These are phyloP conservation scores for Paraleonurus japonicus DNA, from an alignment of 257 asterid species.

Conservation along the genomic window DNA sequence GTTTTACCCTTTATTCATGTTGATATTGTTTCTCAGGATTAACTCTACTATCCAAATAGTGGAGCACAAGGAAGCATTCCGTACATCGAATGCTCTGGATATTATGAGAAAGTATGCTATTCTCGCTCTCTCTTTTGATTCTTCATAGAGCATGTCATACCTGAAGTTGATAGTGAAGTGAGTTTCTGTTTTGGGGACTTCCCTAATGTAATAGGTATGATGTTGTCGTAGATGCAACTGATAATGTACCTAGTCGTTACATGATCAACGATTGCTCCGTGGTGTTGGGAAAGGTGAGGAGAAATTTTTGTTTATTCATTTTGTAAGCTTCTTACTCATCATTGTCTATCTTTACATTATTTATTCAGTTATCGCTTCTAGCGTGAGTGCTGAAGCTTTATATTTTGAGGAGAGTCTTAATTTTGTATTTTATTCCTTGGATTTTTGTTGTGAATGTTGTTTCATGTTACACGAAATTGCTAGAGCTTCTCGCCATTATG, in stretches of 20 bases:
- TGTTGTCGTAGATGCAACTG: conserved; percentile 93
- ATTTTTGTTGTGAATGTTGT: neutral
- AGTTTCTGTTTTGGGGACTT: conserved; percentile 27
- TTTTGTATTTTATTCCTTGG: neutral
- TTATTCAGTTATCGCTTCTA: neutral
- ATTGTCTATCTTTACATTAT: neutral
- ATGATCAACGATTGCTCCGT: conserved; percentile 96
- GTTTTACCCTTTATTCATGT: conserved; percentile 1
- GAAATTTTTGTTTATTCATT: conserved; percentile 8
- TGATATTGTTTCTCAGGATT: conserved; percentile 49
- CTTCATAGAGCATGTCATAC: neutral
- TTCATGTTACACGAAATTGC: no score
- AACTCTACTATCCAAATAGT: conserved; percentile 72
- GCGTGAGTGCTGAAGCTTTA: neutral
- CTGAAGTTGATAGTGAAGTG: neutral
- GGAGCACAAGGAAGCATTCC: conserved; percentile 87
- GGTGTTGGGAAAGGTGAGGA: conserved; percentile 81
- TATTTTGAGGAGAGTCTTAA: conserved; percentile 10
- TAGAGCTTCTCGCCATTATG: no score
- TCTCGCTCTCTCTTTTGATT: conserved; percentile 4
- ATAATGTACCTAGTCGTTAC: conserved; percentile 93
- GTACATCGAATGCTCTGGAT: conserved; percentile 80
- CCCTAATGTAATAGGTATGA: conserved; percentile 60
- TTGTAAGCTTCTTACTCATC: conserved; percentile 7
- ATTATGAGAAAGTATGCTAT: conserved; percentile 65